A percentile compares a stretch with the other conserved stretches of the same genome.
phyloP scores from a whole-genome alignment of 2,329 filamentous ascomycete genomes.

The Ophiostoma quercus region DNA sequence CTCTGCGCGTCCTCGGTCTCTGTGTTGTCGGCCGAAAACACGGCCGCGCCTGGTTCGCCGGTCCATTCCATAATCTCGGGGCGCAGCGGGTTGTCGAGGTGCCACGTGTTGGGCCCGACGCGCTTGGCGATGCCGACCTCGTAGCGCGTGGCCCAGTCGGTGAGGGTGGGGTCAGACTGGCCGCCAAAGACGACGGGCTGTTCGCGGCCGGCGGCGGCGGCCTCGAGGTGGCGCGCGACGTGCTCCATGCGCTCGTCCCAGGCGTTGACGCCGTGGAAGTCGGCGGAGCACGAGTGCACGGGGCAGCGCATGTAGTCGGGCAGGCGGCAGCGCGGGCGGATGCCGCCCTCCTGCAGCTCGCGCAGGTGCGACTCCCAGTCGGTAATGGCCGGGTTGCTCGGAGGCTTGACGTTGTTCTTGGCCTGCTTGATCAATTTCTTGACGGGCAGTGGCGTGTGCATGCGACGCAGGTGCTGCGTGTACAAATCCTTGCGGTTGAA shows the following conservation, averaged over 20 bases:
- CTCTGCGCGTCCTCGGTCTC: neutral
- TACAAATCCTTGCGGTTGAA: slow-evolving; percentile 94
- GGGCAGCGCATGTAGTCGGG: slow-evolving; percentile 60
- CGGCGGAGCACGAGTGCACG: slow-evolving; percentile 51
- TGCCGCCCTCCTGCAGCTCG: slow-evolving; percentile 53
- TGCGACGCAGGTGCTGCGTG: slow-evolving; percentile 78
- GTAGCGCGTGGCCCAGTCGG: slow-evolving; percentile 37
- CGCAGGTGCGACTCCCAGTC: slow-evolving; percentile 53
- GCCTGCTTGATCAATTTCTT: slow-evolving; percentile 35
- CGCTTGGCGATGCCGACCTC: slow-evolving; percentile 38
- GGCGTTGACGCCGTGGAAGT: slow-evolving; percentile 57
- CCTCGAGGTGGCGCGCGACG: slow-evolving; percentile 72
- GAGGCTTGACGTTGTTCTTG: slow-evolving; percentile 31
- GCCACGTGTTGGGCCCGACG: slow-evolving; percentile 25
- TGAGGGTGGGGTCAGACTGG: slow-evolving; percentile 37
- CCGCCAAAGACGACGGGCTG: slow-evolving; percentile 38
- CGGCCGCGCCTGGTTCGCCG: neutral
- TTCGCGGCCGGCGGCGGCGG: slow-evolving; percentile 37
- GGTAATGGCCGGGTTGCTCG: slow-evolving; percentile 24
- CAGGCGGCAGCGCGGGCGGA: slow-evolving; percentile 53
- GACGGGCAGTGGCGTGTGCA: slow-evolving; percentile 59
- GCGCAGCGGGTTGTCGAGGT: slow-evolving; percentile 29
- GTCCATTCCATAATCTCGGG: slow-evolving; percentile 27
- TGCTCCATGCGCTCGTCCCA: slow-evolving; percentile 90
- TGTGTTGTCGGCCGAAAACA: neutral